Base-by-base conservation (phyloP, 2,329 filamentous ascomycete genomes). In the Epichloe hybrida region DNA sequence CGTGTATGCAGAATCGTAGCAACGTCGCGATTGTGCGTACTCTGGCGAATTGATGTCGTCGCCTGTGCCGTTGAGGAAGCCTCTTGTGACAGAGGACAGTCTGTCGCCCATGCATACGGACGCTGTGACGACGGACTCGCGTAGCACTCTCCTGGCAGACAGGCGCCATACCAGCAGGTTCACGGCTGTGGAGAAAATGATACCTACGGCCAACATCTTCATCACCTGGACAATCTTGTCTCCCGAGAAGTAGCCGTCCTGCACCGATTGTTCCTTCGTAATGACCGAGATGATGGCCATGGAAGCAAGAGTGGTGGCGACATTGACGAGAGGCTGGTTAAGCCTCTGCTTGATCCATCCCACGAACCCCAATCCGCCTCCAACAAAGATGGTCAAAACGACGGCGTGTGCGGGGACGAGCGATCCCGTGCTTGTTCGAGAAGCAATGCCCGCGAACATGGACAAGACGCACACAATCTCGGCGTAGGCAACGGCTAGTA, bases 211-310 rank as follows among this genome's bases (percentile, higher is more conserved):
- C 44, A 94, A 75, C 77, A 94, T 90, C 64, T 89, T 88, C 59
- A 93, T 70, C 27, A 91, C 83, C 64, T 94, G 87, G 0, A 81
- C 72, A 48, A 95, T 84, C 66, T 94, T 94, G 52, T 80, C 80
- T 58, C 86, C 81, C 0, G 86, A 89, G 60, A 95, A 88, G 49
- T 84, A 83, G 5, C 86, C 88, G 36, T 78, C 81, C 59, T 95
- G 87, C 1, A 96, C 83, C 2, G 88, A 82, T 48, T 88, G 89
- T 66, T 96, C 91, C 67, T 94, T 95, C 11, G 91, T 95, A 54
- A 96, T 72, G 44, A 95, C 80, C 2, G 86, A 90, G 62, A 96
- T 95, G 55, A 93, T 86, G 47, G 88, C 88, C 52, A 97, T 81
- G 36, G 88, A 91, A 6, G 90, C 81, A 56, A 96, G 73, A 35